Conservation (phyloP, 257 asterid genomes). For the Nicotiana noctiflora region DNA sequence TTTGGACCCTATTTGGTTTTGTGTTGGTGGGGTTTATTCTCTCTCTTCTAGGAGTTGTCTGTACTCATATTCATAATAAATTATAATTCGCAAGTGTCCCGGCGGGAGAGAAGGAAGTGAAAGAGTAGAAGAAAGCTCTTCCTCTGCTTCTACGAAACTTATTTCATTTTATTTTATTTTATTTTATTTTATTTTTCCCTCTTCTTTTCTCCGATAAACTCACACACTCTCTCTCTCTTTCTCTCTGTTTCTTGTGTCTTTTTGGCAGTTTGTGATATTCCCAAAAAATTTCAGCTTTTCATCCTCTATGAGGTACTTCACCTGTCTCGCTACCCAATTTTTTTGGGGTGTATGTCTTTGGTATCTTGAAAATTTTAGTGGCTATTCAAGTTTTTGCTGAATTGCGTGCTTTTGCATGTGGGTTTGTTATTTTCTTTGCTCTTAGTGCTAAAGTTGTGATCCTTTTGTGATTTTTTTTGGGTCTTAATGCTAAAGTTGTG, state of each 20-base stretch:
- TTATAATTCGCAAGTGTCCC: slow-evolving; percentile 25
- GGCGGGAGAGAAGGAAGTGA: slow-evolving; percentile 79
- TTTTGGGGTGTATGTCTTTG: neutral
- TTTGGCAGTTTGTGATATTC: slow-evolving; percentile 10
- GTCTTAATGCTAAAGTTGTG: neutral
- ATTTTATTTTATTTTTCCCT: slow-evolving; percentile 6
- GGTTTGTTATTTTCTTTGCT: neutral
- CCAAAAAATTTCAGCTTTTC: slow-evolving; percentile 11
- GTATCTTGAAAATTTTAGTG: neutral
- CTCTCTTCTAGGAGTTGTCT: slow-evolving; percentile 15
- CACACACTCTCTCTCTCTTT: neutral
- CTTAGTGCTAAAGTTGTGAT: neutral
- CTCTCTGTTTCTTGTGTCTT: neutral
- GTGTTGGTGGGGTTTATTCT: slow-evolving; percentile 1
- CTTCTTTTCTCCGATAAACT: slow-evolving; percentile 19
- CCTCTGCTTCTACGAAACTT: slow-evolving; percentile 78
- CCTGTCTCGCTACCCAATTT: neutral
- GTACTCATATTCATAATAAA: neutral
- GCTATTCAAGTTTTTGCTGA: neutral
- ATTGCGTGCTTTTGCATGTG: neutral
- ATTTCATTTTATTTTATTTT: slow-evolving; percentile 6
- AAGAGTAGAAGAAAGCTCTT: slow-evolving; percentile 82
- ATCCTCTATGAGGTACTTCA: slow-evolving; percentile 36
- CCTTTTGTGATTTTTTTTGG: neutral
- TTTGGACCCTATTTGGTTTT: neutral